phyloP scores from a whole-genome alignment of 352 stramenopile genomes.

The Globisporangium barbulae region DNA sequence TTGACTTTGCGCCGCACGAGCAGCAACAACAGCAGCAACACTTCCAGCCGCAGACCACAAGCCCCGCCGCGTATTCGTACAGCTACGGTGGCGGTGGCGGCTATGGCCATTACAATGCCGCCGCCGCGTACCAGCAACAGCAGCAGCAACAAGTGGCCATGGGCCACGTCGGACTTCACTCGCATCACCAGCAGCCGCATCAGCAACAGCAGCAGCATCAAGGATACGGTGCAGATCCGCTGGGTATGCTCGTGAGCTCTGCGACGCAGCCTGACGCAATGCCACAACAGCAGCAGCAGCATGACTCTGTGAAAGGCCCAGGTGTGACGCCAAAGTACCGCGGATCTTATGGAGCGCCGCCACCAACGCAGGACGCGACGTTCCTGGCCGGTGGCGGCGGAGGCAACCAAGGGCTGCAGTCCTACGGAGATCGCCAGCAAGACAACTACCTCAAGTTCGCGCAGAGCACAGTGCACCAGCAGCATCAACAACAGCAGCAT shows the following conservation, averaged over 20 bases:
- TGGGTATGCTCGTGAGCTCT: conserved; percentile 57
- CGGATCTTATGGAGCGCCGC: neutral
- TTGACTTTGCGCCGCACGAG: conserved; percentile 22
- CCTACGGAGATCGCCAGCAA: conserved; percentile 14
- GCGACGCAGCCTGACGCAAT: conserved; percentile 39
- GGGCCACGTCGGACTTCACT: conserved; percentile 6
- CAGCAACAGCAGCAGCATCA: conserved; percentile 30
- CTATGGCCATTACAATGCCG: conserved; percentile 21
- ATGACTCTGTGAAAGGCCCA: conserved; percentile 20
- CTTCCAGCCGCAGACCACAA: conserved; percentile 20
- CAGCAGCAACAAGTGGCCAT: conserved; percentile 22
- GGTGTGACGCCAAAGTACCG: conserved; percentile 14
- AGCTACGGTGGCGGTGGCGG: conserved; percentile 21
- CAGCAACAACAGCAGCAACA: conserved; percentile 24
- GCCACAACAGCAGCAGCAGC: conserved; percentile 19
- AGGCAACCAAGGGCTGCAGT: conserved; percentile 4
- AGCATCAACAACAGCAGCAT: conserved; percentile 31
- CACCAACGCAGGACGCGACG: conserved; percentile 11
- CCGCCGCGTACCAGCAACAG: conserved; percentile 12
- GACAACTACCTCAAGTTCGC: conserved; percentile 28
- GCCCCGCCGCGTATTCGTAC: conserved; percentile 26
- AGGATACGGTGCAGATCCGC: conserved; percentile 30
- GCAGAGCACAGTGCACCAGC: conserved; percentile 24
- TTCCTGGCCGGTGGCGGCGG: neutral
- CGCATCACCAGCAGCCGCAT: conserved; percentile 25